Conservation (phyloP, 345 rosid genomes). For the Microthlaspi erraticum region DNA sequence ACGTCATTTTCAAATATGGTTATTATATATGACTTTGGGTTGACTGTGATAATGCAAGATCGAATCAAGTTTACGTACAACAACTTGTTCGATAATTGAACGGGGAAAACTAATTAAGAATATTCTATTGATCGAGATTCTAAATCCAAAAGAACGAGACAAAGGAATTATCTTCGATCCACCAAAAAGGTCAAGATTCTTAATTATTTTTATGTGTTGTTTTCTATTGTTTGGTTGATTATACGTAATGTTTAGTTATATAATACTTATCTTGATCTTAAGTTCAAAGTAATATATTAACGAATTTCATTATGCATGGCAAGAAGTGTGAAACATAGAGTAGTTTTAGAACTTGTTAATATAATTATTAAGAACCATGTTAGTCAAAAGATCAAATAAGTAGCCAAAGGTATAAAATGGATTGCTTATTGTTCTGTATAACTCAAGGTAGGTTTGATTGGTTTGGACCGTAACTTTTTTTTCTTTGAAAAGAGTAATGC, state of each 20-base stretch:
- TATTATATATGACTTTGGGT: conserved; percentile 23
- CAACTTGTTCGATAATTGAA: conserved; percentile 39
- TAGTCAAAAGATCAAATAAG: conserved; percentile 33
- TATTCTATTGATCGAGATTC: conserved; percentile 35
- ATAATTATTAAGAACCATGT: conserved; percentile 22
- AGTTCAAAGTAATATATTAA: conserved; percentile 32
- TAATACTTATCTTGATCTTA: background rate
- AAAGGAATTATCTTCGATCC: conserved; percentile 45
- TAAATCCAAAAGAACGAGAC: conserved; percentile 45
- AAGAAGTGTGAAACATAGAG: conserved; percentile 18
- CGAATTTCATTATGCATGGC: conserved; percentile 23
- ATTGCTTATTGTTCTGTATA: conserved; percentile 39
- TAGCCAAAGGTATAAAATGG: conserved; percentile 24
- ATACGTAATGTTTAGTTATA: background rate
- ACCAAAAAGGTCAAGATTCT: conserved; percentile 40
- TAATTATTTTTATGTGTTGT: conserved; percentile 8
- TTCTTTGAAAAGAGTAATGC: background rate
- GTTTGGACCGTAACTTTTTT: conserved; percentile 34
- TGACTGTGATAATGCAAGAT: conserved; percentile 38
- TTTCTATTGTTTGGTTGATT: conserved; percentile 28
- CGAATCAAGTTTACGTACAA: conserved; percentile 39
- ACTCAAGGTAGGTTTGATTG: conserved; percentile 37
- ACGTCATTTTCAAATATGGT: conserved; percentile 32
- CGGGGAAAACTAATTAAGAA: background rate
- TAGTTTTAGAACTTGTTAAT: conserved; percentile 2